Conservation (phyloP, 352 stramenopile species). For the Phytophthora sansomeana region DNA sequence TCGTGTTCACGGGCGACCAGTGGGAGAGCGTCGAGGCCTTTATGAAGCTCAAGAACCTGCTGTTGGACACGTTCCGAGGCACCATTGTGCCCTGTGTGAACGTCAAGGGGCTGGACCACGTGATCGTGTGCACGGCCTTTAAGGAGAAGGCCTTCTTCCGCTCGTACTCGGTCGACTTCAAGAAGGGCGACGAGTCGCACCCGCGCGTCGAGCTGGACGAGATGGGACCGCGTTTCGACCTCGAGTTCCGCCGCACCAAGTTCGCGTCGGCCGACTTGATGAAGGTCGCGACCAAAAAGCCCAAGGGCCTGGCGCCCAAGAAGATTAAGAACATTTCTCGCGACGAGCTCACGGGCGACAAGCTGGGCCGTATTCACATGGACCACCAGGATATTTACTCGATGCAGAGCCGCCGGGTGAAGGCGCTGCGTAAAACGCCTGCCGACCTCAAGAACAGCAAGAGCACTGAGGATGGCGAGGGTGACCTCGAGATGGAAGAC, state of each 20-base stretch:
- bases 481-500: slow-evolving; percentile 64
- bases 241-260: slow-evolving; percentile 95
- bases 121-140: slow-evolving; percentile 97
- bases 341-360: slow-evolving; percentile 98
- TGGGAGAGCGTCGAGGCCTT: slow-evolving; percentile 94
- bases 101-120: slow-evolving; percentile 96
- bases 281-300: slow-evolving; percentile 96
- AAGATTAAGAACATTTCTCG: slow-evolving; percentile 98
- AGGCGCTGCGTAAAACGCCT: slow-evolving; percentile 92
- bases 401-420: slow-evolving; percentile 95
- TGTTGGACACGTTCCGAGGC: slow-evolving; percentile 98
- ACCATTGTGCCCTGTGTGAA: slow-evolving; percentile 96
- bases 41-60: slow-evolving; percentile 95
- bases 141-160: slow-evolving; percentile 95
- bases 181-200: slow-evolving; percentile 86
- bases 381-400: slow-evolving; percentile 98
- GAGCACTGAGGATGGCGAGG: slow-evolving; percentile 34
- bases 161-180: slow-evolving; percentile 97
- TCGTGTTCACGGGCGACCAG: slow-evolving; percentile 96
- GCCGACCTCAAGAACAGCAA: slow-evolving; percentile 78
- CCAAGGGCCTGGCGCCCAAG: slow-evolving; percentile 92
- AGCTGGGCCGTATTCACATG: slow-evolving; percentile 98
- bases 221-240: slow-evolving; percentile 91
- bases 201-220: slow-evolving; percentile 90
- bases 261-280: slow-evolving; percentile 96